These are phyloP conservation scores for Phialophora expanda DNA, from an alignment of 2,329 filamentous ascomycete species.

Conservation along the genomic window DNA sequence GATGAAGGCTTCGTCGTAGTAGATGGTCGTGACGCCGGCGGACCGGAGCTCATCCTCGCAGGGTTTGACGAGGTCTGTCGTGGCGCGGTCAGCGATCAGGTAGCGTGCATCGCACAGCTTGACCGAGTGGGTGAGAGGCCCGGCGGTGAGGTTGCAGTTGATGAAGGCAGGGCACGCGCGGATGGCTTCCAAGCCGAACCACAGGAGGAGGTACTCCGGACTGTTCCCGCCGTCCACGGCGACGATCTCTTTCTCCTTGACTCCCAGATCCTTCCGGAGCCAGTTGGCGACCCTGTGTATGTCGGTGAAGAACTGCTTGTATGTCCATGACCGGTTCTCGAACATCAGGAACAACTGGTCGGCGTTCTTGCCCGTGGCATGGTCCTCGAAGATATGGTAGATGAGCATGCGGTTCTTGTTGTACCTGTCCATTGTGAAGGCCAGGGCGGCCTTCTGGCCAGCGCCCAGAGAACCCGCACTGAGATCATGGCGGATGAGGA, in stretches of 20 bases:
- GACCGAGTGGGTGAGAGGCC: constrained; percentile 69
- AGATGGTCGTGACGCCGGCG: constrained; percentile 54
- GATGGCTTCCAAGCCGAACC: constrained; percentile 68
- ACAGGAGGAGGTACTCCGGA: constrained; percentile 69
- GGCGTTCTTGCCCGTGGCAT: constrained; percentile 58
- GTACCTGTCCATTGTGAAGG: constrained; percentile 45
- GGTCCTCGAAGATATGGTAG: constrained; percentile 71
- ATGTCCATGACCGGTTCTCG: constrained; percentile 65
- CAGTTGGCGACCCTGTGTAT: constrained; percentile 66
- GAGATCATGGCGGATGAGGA: constrained; percentile 69
- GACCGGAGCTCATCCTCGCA: constrained; percentile 63
- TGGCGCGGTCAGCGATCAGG: constrained; percentile 64
- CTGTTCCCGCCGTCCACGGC: constrained; percentile 71
- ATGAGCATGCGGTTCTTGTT: constrained; percentile 62
- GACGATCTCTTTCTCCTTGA: constrained; percentile 65
- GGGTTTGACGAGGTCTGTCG: constrained; percentile 52
- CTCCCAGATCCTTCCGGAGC: constrained; percentile 61
- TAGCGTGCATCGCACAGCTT: constrained; percentile 62
- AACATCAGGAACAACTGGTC: constrained; percentile 70
- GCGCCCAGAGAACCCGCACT: constrained; percentile 48
- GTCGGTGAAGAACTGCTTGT: constrained; percentile 59
- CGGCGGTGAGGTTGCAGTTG: constrained; percentile 66
- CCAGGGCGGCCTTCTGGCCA: constrained; percentile 23
- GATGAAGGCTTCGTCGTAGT: constrained; percentile 59
- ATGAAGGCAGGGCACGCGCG: constrained; percentile 72